These are phyloP conservation scores for Tricholoma furcatifolium DNA, from an alignment of 768 basidiomycete species.

Conservation along the genomic window DNA sequence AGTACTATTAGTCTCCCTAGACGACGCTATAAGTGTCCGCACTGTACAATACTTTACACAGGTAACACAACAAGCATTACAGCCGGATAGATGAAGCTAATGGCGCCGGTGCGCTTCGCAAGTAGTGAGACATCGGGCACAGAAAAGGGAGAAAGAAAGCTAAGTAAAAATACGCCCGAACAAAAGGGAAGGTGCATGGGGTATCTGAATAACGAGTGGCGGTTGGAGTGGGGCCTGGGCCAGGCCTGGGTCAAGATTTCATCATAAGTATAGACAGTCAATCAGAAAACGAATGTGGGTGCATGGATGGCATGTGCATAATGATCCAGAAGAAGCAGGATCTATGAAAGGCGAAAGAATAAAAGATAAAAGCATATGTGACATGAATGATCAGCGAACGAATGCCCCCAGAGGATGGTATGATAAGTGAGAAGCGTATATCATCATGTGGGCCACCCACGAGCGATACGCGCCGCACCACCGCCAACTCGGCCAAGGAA, in stretches of 20 bases:
- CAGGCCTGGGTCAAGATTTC: conserved; percentile 3
- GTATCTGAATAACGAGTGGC: conserved; percentile 11
- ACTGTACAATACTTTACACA: conserved; percentile 33
- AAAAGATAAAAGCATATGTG: conserved; percentile 9
- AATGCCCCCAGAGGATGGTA: neutral
- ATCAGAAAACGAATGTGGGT: conserved; percentile 7
- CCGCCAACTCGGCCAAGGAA: conserved; percentile 71
- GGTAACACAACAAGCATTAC: conserved; percentile 21
- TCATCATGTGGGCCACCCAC: conserved; percentile 73
- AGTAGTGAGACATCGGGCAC: neutral
- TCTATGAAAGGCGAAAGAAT: neutral
- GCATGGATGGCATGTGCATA: conserved; percentile 13
- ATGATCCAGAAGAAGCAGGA: conserved; percentile 5
- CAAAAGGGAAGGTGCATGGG: neutral
- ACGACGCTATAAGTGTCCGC: conserved; percentile 20
- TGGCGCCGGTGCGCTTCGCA: conserved; percentile 3
- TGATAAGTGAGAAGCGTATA: neutral
- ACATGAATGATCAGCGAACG: neutral
- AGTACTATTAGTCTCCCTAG: conserved; percentile 21
- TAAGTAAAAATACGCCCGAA: neutral
- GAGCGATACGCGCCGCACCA: conserved; percentile 71
- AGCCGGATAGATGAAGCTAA: conserved; percentile 4
- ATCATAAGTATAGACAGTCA: conserved; percentile 12
- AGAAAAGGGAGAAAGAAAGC: neutral
- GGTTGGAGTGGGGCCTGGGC: conserved; percentile 9